phyloP scores from a whole-genome alignment of 495 filamentous ascomycete species.

The Aspergillus mulundensis region DNA sequence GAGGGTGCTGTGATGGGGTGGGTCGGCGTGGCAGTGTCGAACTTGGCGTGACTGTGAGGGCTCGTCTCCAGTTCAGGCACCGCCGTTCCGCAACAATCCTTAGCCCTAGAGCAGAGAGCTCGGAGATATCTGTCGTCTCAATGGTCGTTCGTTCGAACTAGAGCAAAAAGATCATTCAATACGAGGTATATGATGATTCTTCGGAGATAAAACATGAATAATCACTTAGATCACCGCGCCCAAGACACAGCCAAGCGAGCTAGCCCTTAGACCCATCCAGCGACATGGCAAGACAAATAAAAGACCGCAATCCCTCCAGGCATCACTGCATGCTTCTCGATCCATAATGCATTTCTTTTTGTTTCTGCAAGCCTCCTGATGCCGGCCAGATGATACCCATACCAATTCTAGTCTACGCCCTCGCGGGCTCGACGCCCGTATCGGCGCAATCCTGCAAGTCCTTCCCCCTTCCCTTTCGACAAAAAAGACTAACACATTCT shows the following conservation, averaged over 20 bases:
- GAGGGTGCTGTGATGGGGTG: not conserved
- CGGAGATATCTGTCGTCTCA: no score
- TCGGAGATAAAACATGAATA: no score
- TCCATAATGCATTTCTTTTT: not conserved
- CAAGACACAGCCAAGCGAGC: conserved; percentile 6
- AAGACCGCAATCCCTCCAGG: not conserved
- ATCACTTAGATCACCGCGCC: not conserved
- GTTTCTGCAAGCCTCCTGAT: not conserved
- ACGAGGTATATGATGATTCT: no score
- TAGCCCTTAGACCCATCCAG: not conserved
- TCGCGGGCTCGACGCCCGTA: not conserved
- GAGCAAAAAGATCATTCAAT: no score
- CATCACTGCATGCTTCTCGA: not conserved
- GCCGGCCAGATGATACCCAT: conserved; percentile 4
- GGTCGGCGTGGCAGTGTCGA: not conserved
- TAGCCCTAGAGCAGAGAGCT: no score
- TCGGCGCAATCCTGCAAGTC: conserved; percentile 4
- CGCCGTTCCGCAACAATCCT: not conserved
- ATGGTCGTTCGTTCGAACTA: no score
- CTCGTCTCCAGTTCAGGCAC: not conserved
- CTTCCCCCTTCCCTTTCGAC: not conserved
- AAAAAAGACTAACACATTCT: not conserved
- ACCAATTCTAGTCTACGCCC: not conserved
- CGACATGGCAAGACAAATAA: not conserved
- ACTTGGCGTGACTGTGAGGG: not conserved